phyloP scores from a whole-genome alignment of 1,139 yeast species.

The Casaregolazyma suthepensis region DNA sequence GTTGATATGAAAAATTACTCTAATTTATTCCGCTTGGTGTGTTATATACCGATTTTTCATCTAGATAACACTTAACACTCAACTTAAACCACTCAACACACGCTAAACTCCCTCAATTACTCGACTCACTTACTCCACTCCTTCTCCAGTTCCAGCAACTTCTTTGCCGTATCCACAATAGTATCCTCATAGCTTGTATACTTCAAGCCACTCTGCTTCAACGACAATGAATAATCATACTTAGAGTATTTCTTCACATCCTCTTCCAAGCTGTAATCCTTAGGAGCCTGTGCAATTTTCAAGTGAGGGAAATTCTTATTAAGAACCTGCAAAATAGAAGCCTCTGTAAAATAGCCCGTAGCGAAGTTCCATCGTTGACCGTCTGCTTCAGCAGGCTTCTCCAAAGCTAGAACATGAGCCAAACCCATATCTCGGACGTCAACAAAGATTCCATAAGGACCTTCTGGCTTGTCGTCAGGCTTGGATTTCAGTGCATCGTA shows the following conservation, averaged over 20 bases:
- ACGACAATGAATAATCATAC: constrained; percentile 17
- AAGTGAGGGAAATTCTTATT: constrained; percentile 37
- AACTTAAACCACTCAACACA: no score
- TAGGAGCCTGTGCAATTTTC: constrained; percentile 31
- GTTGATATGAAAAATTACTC: no score
- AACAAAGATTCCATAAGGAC: constrained; percentile 24
- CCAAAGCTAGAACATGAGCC: constrained; percentile 44
- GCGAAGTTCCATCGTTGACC: constrained; percentile 40
- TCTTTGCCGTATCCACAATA: constrained; percentile 15
- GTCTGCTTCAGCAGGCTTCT: constrained; percentile 29
- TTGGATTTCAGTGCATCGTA: constrained; percentile 21
- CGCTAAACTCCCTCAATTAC: no score
- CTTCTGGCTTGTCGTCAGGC: constrained; percentile 9
- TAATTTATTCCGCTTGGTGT: no score
- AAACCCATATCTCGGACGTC: constrained; percentile 52
- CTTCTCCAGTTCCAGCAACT: constrained; percentile 9
- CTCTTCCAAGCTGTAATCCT: constrained; percentile 2
- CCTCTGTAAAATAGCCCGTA: constrained; percentile 33
- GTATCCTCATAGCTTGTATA: constrained; percentile 16
- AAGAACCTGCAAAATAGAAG: constrained; percentile 34
- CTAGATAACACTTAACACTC: no score
- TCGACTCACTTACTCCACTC: constrained; percentile 3
- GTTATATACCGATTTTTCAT: no score
- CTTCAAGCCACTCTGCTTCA: constrained; percentile 16
- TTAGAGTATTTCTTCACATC: background rate